These are phyloP conservation scores for Aspergillus sp. DNA, from an alignment of 2,329 filamentous ascomycete genomes.

Conservation along the genomic window DNA sequence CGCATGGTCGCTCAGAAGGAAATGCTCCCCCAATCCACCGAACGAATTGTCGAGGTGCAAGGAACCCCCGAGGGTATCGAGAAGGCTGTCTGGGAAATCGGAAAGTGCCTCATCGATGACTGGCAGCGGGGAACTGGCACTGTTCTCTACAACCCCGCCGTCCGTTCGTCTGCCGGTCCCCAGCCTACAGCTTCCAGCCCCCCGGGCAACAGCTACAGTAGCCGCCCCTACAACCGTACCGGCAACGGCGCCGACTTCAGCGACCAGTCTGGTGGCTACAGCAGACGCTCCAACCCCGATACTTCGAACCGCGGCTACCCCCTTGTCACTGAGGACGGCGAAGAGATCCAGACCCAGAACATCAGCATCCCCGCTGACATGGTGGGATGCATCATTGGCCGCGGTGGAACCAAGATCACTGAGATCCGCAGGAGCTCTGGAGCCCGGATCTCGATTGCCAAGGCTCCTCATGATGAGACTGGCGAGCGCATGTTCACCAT, in stretches of 20 bases:
- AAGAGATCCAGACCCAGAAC: conserved; percentile 97
- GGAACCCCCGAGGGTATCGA: conserved; percentile 93
- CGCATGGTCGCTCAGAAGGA: conserved; percentile 99
- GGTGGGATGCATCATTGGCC: conserved; percentile 98
- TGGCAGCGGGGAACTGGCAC: conserved; percentile 96
- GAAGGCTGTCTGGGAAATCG: conserved; percentile 96
- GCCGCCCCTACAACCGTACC: conserved; percentile 80
- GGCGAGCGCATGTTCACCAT: conserved; percentile 99
- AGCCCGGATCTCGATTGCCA: conserved; percentile 95
- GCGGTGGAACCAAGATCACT: conserved; percentile 92
- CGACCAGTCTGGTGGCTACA: conserved; percentile 68
- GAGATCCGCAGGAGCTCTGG: conserved; percentile 97
- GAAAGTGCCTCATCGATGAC: conserved; percentile 96
- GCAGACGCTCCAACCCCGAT: conserved; percentile 79
- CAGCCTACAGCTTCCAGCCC: conserved; percentile 48
- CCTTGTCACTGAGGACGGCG: conserved; percentile 90
- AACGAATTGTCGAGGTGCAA: conserved; percentile 95
- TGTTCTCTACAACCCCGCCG: conserved; percentile 93
- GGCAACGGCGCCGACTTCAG: conserved; percentile 98
- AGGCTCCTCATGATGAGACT: conserved; percentile 92
- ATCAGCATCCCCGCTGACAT: conserved; percentile 99
- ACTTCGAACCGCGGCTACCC: conserved; percentile 74
- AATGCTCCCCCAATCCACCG: conserved; percentile 97
- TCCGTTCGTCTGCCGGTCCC: conserved; percentile 70
- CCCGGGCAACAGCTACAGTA: conserved; percentile 47